Base-by-base conservation (phyloP, 1,284 basidiomycete genomes). In the Phlebopus sp. region DNA sequence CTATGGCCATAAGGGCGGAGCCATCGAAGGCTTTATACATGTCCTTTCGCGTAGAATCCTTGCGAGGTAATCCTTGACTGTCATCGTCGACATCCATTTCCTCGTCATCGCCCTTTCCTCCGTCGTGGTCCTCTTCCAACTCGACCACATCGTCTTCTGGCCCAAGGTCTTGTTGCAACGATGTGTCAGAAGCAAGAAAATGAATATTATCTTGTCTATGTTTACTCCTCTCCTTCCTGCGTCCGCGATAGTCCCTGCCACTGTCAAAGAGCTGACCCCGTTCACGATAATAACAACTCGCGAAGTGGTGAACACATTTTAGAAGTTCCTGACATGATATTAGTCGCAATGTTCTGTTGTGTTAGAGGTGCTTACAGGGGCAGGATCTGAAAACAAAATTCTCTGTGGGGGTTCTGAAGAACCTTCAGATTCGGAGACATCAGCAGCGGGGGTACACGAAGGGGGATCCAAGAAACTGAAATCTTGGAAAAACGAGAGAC, bases 1-100 rank as follows among this genome's bases (percentile, higher is more conserved):
- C 85, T 56, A 89, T 72, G 5, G 78, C 83, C 66, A 89, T 72
- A 37, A 89, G 72, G 2, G 84, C 82, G 11, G 84, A 82, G 1
- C 86, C 86, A 57, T 88, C 84, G 52, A 88, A 72, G 2, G 77
- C 71, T 57, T 77, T 85, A 61, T 88, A 88, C 86, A 89, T 89
- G 53, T 87, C 82, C 50, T 72, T 74, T 9, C 42, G 37, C 39
- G 53, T 50, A 55, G 63, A 25, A 63, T 58, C 32, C 47, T 43
- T 34, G 17, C 13, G 41, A 3, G 19, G 38, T 37, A 40, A 45
- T 23, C 53, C 50, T 43, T 48, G 45, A 17, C 21, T 42, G 15
- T 37, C 52, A 42, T 58, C 55, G 30, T 52, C 52, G 7, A 46
- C 37, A 18, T 49, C 37, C 21, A 44, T 47, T 23, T 34, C 44